Evolutionary conservation across 495 filamentous ascomycete species (phyloP).

Genomic region (Massariosphaeria phaeospora): DNA sequence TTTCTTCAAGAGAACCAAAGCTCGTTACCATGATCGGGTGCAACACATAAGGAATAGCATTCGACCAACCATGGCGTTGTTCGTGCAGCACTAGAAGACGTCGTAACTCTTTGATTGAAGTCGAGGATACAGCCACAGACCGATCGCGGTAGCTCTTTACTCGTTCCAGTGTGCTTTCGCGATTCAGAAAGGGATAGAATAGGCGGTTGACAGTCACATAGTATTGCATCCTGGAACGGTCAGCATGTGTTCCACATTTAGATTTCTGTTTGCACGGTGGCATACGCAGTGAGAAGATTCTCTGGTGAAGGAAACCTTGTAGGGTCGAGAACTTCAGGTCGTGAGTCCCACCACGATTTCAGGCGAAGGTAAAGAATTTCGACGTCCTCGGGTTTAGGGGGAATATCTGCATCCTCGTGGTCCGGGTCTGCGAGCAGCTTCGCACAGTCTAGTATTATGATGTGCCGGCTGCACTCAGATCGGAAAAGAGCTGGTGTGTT

Average conservation of each 20-base stretch:
- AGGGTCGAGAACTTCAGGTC: slow-evolving; percentile 1
- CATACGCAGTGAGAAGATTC: slow-evolving; percentile 23
- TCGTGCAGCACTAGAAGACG: slow-evolving; percentile 18
- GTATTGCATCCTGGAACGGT: slow-evolving; percentile 10
- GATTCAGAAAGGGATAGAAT: slow-evolving; percentile 14
- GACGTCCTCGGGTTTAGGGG: slow-evolving; percentile 13
- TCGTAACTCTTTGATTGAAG: slow-evolving; percentile 13
- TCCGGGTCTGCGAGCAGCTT: slow-evolving; percentile 7
- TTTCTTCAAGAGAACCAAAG: slow-evolving; percentile 17
- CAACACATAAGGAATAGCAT: slow-evolving; percentile 9
- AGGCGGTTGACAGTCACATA: slow-evolving; percentile 15
- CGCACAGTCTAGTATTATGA: slow-evolving; percentile 19
- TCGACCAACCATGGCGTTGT: slow-evolving; percentile 11
- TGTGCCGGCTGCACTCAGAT: slow-evolving; percentile 16
- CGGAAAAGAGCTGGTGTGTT: slow-evolving; percentile 23
- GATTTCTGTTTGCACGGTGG: not conserved
- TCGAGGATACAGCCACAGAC: not conserved
- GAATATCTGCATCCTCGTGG: not conserved
- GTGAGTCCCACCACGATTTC: slow-evolving; percentile 17
- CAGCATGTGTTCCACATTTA: not conserved
- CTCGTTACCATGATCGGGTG: slow-evolving; percentile 11
- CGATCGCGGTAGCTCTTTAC: slow-evolving; percentile 6
- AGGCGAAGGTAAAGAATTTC: slow-evolving; percentile 18
- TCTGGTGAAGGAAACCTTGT: slow-evolving; percentile 6
- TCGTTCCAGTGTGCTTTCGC: not conserved